A percentile compares a stretch with the other conserved stretches of the same genome.
Conservation (phyloP, 345 rosid genomes). For the Microcos paniculata region DNA sequence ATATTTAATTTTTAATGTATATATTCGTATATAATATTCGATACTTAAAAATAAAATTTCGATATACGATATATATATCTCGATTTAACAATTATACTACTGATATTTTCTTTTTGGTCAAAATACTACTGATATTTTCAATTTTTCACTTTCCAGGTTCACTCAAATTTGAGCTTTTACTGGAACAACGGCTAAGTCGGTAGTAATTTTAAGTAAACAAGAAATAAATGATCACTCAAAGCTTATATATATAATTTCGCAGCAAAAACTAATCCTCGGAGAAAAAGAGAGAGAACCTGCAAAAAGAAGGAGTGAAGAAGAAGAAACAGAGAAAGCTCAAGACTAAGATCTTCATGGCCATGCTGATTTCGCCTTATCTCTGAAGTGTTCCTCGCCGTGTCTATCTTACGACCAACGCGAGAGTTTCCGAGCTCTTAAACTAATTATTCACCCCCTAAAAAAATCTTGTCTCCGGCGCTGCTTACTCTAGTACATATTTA, state of each 20-base stretch:
- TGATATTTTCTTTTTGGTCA: too few relatives aligned
- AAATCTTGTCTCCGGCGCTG: too few relatives aligned
- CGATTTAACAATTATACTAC: too few relatives aligned
- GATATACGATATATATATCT: too few relatives aligned
- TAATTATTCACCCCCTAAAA: too few relatives aligned
- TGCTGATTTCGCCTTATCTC: neutral
- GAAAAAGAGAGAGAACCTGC: constrained; percentile 27
- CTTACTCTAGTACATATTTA: too few relatives aligned
- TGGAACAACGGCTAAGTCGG: neutral
- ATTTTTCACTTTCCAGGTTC: neutral
- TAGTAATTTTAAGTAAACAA: neutral
- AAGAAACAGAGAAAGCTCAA: constrained; percentile 26
- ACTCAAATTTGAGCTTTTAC: neutral
- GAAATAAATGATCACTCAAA: neutral
- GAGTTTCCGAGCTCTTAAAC: neutral
- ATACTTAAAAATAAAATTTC: too few relatives aligned
- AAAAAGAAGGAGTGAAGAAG: constrained; percentile 27
- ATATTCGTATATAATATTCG: too few relatives aligned
- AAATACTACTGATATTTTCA: too few relatives aligned
- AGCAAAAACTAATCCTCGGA: neutral
- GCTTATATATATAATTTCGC: neutral
- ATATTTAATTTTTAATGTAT: too few relatives aligned
- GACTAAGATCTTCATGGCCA: constrained; percentile 26
- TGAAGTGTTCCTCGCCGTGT: neutral
- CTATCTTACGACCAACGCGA: too few relatives aligned